Evolutionary conservation across 2,329 filamentous ascomycete species (phyloP).

Genomic region (Sarocladium brachiariae): DNA sequence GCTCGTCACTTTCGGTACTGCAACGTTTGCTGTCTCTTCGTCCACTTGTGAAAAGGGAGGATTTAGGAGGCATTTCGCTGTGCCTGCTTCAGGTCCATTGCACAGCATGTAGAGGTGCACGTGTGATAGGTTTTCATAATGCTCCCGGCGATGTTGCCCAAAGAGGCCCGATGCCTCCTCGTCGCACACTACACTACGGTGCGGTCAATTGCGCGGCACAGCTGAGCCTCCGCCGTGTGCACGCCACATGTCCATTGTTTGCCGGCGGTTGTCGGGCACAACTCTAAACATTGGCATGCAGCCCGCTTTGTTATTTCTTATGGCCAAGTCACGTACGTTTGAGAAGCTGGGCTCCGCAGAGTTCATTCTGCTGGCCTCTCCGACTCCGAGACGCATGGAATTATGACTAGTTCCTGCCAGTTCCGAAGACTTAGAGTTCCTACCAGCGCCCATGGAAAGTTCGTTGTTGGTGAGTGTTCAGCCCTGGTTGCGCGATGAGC

Average conservation of each 20-base stretch:
- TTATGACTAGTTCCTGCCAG: too few species aligned
- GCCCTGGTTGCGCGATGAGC: neutral
- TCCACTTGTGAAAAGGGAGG: neutral
- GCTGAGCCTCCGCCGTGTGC: neutral
- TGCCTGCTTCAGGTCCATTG: neutral
- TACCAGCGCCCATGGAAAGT: neutral
- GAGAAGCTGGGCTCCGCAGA: neutral
- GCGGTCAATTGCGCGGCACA: too few species aligned
- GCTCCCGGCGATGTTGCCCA: conserved; percentile 1
- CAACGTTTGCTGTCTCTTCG: too few species aligned
- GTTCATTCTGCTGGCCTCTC: neutral
- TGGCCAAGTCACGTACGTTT: too few species aligned
- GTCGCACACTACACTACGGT: neutral
- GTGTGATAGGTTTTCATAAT: neutral
- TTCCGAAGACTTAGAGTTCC: too few species aligned
- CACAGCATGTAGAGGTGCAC: neutral
- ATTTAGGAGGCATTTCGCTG: neutral
- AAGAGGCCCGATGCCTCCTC: neutral
- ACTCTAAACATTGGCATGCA: neutral
- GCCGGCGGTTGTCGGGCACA: neutral
- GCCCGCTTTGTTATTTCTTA: neutral
- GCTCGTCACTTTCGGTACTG: too few species aligned
- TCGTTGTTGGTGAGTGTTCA: neutral
- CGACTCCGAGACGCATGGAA: neutral
- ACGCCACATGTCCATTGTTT: neutral